phyloP scores from a whole-genome alignment of 2,329 filamentous ascomycete species.

The Teratosphaeriaceae sp. region DNA sequence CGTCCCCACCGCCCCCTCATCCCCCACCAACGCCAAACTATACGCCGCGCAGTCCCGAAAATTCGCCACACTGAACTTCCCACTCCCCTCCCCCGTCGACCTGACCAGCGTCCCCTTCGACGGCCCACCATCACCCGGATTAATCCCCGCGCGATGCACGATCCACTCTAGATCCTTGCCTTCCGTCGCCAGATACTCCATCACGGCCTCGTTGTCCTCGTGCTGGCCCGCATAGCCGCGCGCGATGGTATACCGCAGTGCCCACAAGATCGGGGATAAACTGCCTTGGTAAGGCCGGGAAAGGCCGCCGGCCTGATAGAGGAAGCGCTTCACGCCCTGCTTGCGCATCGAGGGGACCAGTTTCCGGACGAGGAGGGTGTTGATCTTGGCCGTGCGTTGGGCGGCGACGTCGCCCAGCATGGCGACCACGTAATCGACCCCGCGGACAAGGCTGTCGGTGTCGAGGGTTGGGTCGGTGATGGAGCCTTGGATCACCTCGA shows the following conservation, averaged over 20 bases:
- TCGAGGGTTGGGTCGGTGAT: slow-evolving; percentile 5
- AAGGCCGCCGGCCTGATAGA: slow-evolving; percentile 10
- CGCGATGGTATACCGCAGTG: slow-evolving; percentile 2
- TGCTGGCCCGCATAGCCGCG: slow-evolving; percentile 6
- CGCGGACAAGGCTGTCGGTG: slow-evolving; percentile 3
- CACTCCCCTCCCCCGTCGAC: too few species aligned
- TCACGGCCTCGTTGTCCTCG: slow-evolving; percentile 15
- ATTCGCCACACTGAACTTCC: slow-evolving; percentile 1
- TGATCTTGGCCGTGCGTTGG: slow-evolving; percentile 6
- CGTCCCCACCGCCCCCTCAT: slow-evolving; percentile 1
- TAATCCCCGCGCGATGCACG: slow-evolving; percentile 5
- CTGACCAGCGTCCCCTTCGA: background rate
- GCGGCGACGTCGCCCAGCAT: slow-evolving; percentile 7
- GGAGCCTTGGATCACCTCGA: slow-evolving; percentile 7
- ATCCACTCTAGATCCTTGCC: slow-evolving; percentile 12
- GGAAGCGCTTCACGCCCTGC: slow-evolving; percentile 7
- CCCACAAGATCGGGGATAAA: background rate
- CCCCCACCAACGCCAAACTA: background rate
- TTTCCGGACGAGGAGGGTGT: slow-evolving; percentile 8
- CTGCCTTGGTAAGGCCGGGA: slow-evolving; percentile 4
- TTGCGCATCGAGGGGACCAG: slow-evolving; percentile 8
- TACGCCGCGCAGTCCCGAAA: slow-evolving; percentile 4
- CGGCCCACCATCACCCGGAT: background rate
- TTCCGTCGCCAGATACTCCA: slow-evolving; percentile 7
- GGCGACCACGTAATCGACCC: slow-evolving; percentile 5